phyloP scores from a whole-genome alignment of 495 filamentous ascomycete genomes.

The Penicillium soppii region DNA sequence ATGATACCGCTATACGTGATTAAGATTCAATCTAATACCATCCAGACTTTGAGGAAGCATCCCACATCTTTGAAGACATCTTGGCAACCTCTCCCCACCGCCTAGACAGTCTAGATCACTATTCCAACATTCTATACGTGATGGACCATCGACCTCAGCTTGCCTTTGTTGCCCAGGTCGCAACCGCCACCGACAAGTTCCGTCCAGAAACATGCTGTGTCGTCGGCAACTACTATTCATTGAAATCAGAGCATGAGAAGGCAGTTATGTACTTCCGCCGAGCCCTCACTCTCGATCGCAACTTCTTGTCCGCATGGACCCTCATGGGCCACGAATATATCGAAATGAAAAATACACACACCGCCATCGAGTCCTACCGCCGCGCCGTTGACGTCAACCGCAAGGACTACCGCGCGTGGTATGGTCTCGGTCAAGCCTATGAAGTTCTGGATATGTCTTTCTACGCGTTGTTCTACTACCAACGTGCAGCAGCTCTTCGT shows the following conservation, averaged over 20 bases:
- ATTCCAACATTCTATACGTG: slow-evolving; percentile 96
- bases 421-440: slow-evolving; percentile 94
- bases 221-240: slow-evolving; percentile 94
- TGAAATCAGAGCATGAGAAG: slow-evolving; percentile 94
- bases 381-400: slow-evolving; percentile 95
- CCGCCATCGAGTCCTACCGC: slow-evolving; percentile 95
- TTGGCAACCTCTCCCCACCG: slow-evolving; percentile 80
- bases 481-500: slow-evolving; percentile 84
- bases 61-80: slow-evolving; percentile 79
- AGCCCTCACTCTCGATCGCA: slow-evolving; percentile 89
- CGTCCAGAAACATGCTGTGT: slow-evolving; percentile 96
- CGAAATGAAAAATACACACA: slow-evolving; percentile 98
- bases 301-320: slow-evolving; percentile 93
- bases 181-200: slow-evolving; percentile 89
- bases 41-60: slow-evolving; percentile 78
- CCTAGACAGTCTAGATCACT: slow-evolving; percentile 87
- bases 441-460: slow-evolving; percentile 97
- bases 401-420: slow-evolving; percentile 97
- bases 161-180: slow-evolving; percentile 87
- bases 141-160: slow-evolving; percentile 83
- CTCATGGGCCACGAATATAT: slow-evolving; percentile 99
- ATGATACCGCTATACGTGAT: not conserved
- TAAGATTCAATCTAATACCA: not conserved
- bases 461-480: slow-evolving; percentile 96
- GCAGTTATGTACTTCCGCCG: slow-evolving; percentile 97